These are phyloP conservation scores for Gossypium davidsonii DNA, from an alignment of 441 rosid genomes.

Conservation along the genomic window DNA sequence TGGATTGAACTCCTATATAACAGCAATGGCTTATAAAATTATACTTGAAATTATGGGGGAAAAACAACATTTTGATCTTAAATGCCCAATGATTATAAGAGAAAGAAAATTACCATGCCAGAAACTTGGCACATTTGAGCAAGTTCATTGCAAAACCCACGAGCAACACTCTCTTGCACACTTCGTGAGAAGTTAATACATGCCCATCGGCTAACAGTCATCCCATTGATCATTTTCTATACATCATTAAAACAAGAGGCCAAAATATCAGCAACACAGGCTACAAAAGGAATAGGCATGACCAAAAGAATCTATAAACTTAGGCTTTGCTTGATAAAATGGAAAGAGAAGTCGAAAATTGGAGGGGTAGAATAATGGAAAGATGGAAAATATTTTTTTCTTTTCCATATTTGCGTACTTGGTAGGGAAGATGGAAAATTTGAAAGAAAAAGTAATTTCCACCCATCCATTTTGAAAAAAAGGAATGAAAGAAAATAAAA, in stretches of 20 bases:
- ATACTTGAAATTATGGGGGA: background rate
- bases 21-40: slow-evolving; percentile 1
- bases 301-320: background rate
- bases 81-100: background rate
- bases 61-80: background rate
- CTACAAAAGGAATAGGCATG: background rate
- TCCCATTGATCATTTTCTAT: slow-evolving; percentile 95
- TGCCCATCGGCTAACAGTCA: slow-evolving; percentile 89
- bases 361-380: too few species aligned
- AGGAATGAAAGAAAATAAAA: too few species aligned
- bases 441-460: too few species aligned
- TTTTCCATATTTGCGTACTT: too few species aligned
- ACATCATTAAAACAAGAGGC: slow-evolving; percentile 8
- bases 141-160: slow-evolving; percentile 85
- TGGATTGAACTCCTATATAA: slow-evolving; percentile 68
- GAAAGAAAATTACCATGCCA: slow-evolving; percentile 65
- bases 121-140: slow-evolving; percentile 95
- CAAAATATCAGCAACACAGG: slow-evolving; percentile 13
- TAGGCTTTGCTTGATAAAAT: background rate
- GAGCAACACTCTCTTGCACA: slow-evolving; percentile 86
- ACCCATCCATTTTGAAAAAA: too few species aligned
- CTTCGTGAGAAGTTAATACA: slow-evolving; percentile 92
- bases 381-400: too few species aligned
- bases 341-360: too few species aligned
- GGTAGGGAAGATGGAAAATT: too few species aligned